phyloP scores from a whole-genome alignment of 768 basidiomycete genomes.

The Xanthoconium stramineum region DNA sequence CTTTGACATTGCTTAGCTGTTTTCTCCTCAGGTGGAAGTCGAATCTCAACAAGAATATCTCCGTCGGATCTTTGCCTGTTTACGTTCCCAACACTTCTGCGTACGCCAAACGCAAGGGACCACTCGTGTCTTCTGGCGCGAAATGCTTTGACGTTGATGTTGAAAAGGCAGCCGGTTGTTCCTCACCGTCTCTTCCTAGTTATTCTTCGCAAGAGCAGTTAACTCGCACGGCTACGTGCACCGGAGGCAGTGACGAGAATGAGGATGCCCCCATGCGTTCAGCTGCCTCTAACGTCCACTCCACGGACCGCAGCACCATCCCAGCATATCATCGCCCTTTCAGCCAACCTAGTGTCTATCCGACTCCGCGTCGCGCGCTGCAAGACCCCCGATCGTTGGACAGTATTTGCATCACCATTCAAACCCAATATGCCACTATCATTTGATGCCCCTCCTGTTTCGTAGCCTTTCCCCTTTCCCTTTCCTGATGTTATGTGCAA shows the following conservation, averaged over 20 bases:
- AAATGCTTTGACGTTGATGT: conserved; percentile 12
- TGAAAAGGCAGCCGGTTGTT: conserved; percentile 11
- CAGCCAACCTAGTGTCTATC: conserved; percentile 8
- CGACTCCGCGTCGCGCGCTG: background rate
- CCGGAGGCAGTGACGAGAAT: background rate
- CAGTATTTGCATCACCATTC: conserved; percentile 11
- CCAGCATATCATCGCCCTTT: conserved; percentile 20
- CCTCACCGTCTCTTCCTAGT: conserved; percentile 14
- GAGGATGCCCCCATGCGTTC: background rate
- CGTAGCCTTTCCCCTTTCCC: background rate
- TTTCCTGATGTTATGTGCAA: conserved; percentile 5
- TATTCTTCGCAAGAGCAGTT: conserved; percentile 4
- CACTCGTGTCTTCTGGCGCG: background rate
- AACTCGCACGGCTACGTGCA: conserved; percentile 2
- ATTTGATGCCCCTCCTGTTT: conserved; percentile 3
- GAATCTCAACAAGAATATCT: conserved; percentile 9
- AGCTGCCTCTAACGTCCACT: background rate
- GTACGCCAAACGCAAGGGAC: background rate
- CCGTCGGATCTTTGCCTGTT: conserved; percentile 15
- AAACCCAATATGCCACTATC: conserved; percentile 6
- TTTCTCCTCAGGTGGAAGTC: conserved; percentile 2
- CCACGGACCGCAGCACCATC: background rate
- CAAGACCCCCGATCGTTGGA: conserved; percentile 4
- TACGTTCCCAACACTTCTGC: conserved; percentile 7
- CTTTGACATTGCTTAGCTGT: background rate